Base-by-base conservation (phyloP, 225 moss, liverwort and hornwort genomes). In the Neckera pumila region DNA sequence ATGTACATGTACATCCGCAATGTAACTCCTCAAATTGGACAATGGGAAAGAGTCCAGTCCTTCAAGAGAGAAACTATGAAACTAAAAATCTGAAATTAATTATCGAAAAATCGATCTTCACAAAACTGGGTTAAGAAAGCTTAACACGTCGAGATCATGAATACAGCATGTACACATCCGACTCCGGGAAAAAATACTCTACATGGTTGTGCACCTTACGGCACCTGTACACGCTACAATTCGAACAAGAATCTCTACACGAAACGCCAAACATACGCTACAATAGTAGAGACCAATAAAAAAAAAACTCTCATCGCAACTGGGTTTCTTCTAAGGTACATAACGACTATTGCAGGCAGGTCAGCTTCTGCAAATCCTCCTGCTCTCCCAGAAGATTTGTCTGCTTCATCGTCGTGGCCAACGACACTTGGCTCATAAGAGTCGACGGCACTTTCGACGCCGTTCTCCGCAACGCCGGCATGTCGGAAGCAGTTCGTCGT, bases 381-480 rank as follows among this genome's bases (percentile, higher is more conserved):
- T 69, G 58, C 85, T 90, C 94, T 11, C 94, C 92, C 14, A 94
- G 25, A 10, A 94, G 81, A 20, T 94, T 94, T 1, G 92, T 92
- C 75, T 91, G 92, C 85, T 94, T 91, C 94, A 94, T 76, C 38
- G 91, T 89, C 14, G 92, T 82, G 9, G 94, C 92, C 83, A 94
- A 66, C 33, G 92, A 94, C 53, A 94, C 94, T 76, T 94, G 94
- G 76, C 92, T 94, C 6, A 84, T 73, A 1, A 94, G 91, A 70
- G 67, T 62, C 15, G 66, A 22, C 4, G 89, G 86, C 26, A 62
- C 60, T 59, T 74, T 88, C n/a, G 90, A 90, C 25, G 87, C 57
- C 14, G 90, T 89, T 91, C 92, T 83, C 23, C 75, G 81, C 25
- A 94, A 83, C 11, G 82, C 88, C 74, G 88, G 88, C 86, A 86